Evolutionary conservation across 805 yeast species (phyloP), one percentile per base, ranked within the genome.

Genomic region (Schwanniomyces polymorphus): DNA sequence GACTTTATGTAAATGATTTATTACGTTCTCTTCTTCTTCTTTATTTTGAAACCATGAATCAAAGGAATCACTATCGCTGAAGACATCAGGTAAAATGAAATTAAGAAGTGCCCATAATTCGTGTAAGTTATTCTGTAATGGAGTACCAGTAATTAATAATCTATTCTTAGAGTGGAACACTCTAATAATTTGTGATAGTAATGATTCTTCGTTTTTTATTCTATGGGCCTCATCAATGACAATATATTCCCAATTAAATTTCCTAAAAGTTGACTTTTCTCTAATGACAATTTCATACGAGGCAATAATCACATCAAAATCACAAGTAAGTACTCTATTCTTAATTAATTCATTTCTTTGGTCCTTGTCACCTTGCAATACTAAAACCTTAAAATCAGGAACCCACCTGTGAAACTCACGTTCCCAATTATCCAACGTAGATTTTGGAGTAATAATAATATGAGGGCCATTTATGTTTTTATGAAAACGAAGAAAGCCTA

Each of bases 191-290:
- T 86, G 92, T 0, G 91, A 84, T 40, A 86, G 66, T 63, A 84
- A 65, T 2, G 86, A 79, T 58, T 84, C 87, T 58, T 87, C 94
- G 61, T 87, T 87, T 58, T 87, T 87, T 54, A 87, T 82, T 68
- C 94, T 74, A 62, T 87, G 95, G 3, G 92, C 94, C 66, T 87
- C 95, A 65, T 87, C 95, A 51, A 87, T 84, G 17, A 86, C 74
- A 42, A 87, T 82, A 60, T 87, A 87, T 59, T 84, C 82, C 92
- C 94, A 87, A 48, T 75, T 77, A 54, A 87, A 79, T 59, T 86
- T 87, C 48, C 65, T 76, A 57, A 87, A 78, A 1, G 82, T 67
- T 0, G 90, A 67, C 59, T 87, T 87, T 61, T 87, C 94, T 56
- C 82, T 78, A 45, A 87, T 86, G 25, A 87, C 87, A 51, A 86